Percentiles rank a stretch among this genome's conserved stretches.
Conservation (phyloP, 768 basidiomycete genomes). For the Calocybe gangraenosa region DNA sequence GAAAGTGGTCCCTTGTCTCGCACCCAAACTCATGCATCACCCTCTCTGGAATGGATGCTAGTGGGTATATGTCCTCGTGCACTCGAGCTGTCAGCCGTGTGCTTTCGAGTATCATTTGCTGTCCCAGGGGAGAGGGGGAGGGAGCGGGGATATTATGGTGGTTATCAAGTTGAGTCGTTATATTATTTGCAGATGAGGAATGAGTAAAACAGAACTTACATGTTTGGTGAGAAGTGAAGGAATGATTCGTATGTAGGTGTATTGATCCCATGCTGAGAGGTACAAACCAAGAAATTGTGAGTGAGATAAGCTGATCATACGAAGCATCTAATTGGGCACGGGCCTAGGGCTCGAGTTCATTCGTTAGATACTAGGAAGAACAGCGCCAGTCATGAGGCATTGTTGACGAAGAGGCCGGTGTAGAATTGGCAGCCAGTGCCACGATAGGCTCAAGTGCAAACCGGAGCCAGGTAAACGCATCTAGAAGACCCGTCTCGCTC, state of each 20-base stretch:
- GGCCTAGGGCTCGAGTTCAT: conserved; percentile 33
- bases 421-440: conserved; percentile 7
- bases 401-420: conserved; percentile 1
- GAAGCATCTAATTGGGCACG: conserved; percentile 26
- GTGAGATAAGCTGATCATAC: conserved; percentile 29
- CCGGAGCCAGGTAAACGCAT: conserved; percentile 38
- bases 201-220: conserved; percentile 42
- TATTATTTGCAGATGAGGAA: conserved; percentile 7
- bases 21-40: neutral
- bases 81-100: conserved; percentile 32
- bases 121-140: conserved; percentile 25
- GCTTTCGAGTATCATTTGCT: conserved; percentile 40
- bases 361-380: conserved; percentile 20
- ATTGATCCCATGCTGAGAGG: conserved; percentile 45
- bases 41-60: conserved; percentile 26
- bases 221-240: conserved; percentile 36
- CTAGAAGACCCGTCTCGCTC: conserved; percentile 25
- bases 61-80: conserved; percentile 37
- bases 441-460: conserved; percentile 24
- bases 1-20: too few relatives aligned
- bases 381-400: conserved; percentile 15
- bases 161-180: neutral
- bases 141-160: too few relatives aligned
- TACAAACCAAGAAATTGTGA: conserved; percentile 26
- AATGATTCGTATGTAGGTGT: conserved; percentile 41